Evolutionary conservation across 2,329 filamentous ascomycete species (phyloP).

Genomic region (Alternaria brassicae): DNA sequence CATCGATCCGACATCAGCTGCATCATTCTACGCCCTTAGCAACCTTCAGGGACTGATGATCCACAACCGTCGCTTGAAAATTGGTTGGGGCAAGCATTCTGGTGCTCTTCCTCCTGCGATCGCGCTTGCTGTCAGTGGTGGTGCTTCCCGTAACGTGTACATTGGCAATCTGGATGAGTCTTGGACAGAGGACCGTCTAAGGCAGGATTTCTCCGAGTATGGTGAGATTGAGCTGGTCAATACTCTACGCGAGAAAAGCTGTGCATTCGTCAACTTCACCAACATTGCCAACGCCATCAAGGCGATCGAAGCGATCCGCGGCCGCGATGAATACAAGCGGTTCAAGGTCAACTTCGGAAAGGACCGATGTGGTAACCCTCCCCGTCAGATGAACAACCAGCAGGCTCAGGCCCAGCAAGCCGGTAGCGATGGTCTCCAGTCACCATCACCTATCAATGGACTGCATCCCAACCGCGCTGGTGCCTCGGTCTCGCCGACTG

Average conservation of each 20-base stretch:
- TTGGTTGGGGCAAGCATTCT: conserved; percentile 99
- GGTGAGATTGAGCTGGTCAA: conserved; percentile 98
- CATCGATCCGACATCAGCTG: conserved; percentile 96
- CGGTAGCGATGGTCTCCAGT: conserved; percentile 65
- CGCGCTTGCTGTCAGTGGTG: conserved; percentile 92
- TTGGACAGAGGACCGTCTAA: conserved; percentile 94
- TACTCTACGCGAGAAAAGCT: conserved; percentile 96
- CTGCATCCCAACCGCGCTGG: conserved; percentile 62
- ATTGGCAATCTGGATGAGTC: conserved; percentile 96
- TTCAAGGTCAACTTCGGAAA: conserved; percentile 99
- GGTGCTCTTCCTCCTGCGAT: conserved; percentile 95
- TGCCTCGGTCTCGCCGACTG: conserved; percentile 67
- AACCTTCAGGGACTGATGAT: conserved; percentile 99
- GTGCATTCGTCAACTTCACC: conserved; percentile 99
- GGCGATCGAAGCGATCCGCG: conserved; percentile 93
- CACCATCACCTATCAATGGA: conserved; percentile 65
- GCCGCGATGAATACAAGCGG: conserved; percentile 93
- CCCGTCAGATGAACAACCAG: conserved; percentile 76
- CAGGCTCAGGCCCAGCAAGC: conserved; percentile 69
- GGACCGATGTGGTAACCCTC: conserved; percentile 95
- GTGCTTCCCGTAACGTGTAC: conserved; percentile 98
- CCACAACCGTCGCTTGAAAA: conserved; percentile 96
- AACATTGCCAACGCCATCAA: conserved; percentile 99
- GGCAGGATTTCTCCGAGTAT: conserved; percentile 96
- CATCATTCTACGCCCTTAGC: conserved; percentile 96